These are phyloP conservation scores for Puccinia horiana DNA, from an alignment of 1,284 basidiomycete species.

Conservation along the genomic window DNA sequence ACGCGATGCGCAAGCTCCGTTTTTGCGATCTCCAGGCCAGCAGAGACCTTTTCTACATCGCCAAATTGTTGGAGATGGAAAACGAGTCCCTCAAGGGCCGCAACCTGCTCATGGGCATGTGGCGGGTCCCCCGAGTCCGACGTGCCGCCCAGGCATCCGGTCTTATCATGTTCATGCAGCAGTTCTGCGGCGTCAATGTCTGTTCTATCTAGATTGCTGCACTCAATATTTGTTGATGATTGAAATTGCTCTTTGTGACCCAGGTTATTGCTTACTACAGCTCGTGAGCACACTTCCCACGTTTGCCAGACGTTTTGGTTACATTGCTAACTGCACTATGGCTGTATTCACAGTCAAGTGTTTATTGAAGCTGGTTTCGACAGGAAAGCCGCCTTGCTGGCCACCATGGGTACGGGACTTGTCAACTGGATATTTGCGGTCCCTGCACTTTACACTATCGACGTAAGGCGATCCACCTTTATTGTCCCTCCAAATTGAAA, in stretches of 20 bases:
- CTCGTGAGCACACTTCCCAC: slow-evolving; percentile 39
- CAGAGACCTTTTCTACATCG: slow-evolving; percentile 66
- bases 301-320: background rate
- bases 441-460: slow-evolving; percentile 59
- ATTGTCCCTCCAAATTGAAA: no score
- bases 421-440: slow-evolving; percentile 65
- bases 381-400: slow-evolving; percentile 63
- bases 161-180: slow-evolving; percentile 56
- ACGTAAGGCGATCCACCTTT: no score
- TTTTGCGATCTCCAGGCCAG: slow-evolving; percentile 41
- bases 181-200: slow-evolving; percentile 47
- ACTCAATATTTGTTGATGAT: no score
- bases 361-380: slow-evolving; percentile 66
- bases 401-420: slow-evolving; percentile 68
- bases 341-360: slow-evolving; percentile 59
- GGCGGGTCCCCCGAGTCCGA: slow-evolving; percentile 72
- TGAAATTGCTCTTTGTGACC: slow-evolving; percentile 28
- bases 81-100: slow-evolving; percentile 63
- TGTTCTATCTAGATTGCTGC: background rate
- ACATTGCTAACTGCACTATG: no score
- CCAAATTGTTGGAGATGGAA: slow-evolving; percentile 70
- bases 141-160: slow-evolving; percentile 71
- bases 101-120: slow-evolving; percentile 66
- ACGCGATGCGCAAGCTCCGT: slow-evolving; percentile 20
- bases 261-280: slow-evolving; percentile 66